Evolutionary conservation across 768 basidiomycete species (phyloP).

Genomic region (Pleurotus djamor): DNA sequence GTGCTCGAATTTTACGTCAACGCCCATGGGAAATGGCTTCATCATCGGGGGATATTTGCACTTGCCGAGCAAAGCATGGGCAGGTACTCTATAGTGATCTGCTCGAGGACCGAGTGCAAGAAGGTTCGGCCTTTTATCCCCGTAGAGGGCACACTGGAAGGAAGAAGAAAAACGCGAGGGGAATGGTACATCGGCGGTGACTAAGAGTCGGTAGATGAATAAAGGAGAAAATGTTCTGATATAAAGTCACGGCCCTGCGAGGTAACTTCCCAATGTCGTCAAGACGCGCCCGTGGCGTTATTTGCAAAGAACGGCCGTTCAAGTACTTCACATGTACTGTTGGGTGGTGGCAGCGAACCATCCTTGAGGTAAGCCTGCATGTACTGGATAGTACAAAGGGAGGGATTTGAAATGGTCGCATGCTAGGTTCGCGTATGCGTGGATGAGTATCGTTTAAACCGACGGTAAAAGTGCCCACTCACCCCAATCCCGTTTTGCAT

Average conservation of each 20-base stretch:
- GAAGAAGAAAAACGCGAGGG: too few relatives aligned
- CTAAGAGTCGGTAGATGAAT: too few relatives aligned
- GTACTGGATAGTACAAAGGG: conserved; percentile 20
- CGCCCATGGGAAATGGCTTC: too few relatives aligned
- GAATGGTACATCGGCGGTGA: too few relatives aligned
- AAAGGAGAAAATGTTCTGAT: too few relatives aligned
- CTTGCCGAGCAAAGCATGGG: too few relatives aligned
- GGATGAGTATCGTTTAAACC: not conserved
- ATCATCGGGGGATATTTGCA: too few relatives aligned
- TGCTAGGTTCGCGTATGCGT: conserved; percentile 9
- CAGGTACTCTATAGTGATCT: too few relatives aligned
- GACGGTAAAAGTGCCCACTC: conserved; percentile 7
- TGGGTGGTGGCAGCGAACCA: conserved; percentile 31
- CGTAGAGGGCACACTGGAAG: too few relatives aligned
- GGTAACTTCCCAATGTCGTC: not conserved
- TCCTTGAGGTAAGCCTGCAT: conserved; percentile 36
- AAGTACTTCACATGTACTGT: not conserved
- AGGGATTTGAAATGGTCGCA: conserved; percentile 14
- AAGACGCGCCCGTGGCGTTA: not conserved
- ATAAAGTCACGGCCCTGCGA: not conserved
- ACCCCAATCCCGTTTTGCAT: conserved; percentile 40
- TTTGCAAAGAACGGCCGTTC: not conserved
- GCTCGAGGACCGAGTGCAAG: too few relatives aligned
- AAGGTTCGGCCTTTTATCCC: too few relatives aligned
- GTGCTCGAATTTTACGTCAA: too few relatives aligned